Percentiles rank a stretch among this genome's conserved stretches.
Conservation (phyloP, 768 basidiomycete genomes). For the Tricholoma hemisulphureum region DNA sequence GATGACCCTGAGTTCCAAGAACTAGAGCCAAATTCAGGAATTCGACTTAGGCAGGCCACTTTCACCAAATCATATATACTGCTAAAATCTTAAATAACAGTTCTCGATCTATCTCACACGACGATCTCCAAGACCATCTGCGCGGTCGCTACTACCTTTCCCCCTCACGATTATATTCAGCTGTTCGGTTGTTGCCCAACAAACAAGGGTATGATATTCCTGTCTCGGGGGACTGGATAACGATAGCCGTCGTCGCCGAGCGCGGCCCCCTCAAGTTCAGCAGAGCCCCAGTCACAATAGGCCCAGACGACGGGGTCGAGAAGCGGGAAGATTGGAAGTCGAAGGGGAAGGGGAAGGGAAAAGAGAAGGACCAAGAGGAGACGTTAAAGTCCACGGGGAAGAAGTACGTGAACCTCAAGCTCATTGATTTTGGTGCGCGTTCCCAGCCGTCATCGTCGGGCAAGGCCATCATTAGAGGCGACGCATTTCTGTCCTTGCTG, state of each 20-base stretch:
- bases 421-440: conserved; percentile 76
- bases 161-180: conserved; percentile 86
- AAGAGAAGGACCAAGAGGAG: conserved; percentile 33
- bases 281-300: conserved; percentile 59
- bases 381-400: conserved; percentile 53
- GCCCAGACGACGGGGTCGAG: conserved; percentile 41
- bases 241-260: conserved; percentile 93
- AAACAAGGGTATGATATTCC: conserved; percentile 90
- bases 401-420: conserved; percentile 84
- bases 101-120: conserved; percentile 70
- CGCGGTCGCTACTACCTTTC: conserved; percentile 83
- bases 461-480: conserved; percentile 66
- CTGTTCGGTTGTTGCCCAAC: conserved; percentile 71
- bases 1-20: conserved; percentile 77
- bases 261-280: conserved; percentile 76
- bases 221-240: conserved; percentile 90
- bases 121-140: conserved; percentile 78
- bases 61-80: not conserved
- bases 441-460: conserved; percentile 53
- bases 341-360: conserved; percentile 37
- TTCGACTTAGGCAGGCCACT: conserved; percentile 71
- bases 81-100: conserved; percentile 37
- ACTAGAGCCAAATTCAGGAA: conserved; percentile 89
- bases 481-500: conserved; percentile 78
- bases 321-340: conserved; percentile 18